These are phyloP conservation scores for Thalassiosira livingstoniorum DNA, from an alignment of 352 stramenopile species.

Conservation along the genomic window DNA sequence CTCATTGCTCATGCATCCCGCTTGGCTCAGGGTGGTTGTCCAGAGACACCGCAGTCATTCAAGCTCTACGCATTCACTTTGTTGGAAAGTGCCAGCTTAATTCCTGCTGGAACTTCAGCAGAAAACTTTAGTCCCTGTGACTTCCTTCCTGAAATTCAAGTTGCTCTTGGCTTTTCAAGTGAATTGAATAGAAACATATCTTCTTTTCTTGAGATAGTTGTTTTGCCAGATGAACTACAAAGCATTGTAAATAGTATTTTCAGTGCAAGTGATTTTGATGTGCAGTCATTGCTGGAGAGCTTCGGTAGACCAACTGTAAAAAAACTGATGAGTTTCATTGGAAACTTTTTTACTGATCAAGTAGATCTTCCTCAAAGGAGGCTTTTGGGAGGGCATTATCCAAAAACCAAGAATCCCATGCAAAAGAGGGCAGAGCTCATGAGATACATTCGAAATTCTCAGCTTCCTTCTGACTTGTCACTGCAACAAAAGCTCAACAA, in stretches of 20 bases:
- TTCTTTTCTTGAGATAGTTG: too few species aligned
- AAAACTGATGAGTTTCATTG: slow-evolving; percentile 31
- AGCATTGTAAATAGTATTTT: too few species aligned
- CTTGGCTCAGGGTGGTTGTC: slow-evolving; percentile 18
- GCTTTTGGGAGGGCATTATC: neutral
- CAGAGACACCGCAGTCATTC: slow-evolving; percentile 20
- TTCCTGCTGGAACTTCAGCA: neutral
- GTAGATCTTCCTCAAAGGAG: slow-evolving; percentile 6
- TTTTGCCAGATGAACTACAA: too few species aligned
- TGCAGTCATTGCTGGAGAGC: slow-evolving; percentile 42
- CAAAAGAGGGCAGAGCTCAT: too few species aligned
- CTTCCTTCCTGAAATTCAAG: slow-evolving; percentile 33
- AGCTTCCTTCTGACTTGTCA: too few species aligned
- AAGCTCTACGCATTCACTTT: slow-evolving; percentile 12
- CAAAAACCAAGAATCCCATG: too few species aligned
- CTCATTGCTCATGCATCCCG: too few species aligned
- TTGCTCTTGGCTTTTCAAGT: slow-evolving; percentile 12
- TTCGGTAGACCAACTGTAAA: slow-evolving; percentile 31
- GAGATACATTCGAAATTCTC: too few species aligned
- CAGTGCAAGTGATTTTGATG: too few species aligned
- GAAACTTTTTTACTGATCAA: neutral
- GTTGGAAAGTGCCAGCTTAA: neutral
- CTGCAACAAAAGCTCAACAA: too few species aligned
- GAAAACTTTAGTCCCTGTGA: slow-evolving; percentile 35
- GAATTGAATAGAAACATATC: slow-evolving; percentile 13